These are phyloP conservation scores for Wickerhamiella sergipiensis DNA, from an alignment of 805 yeast species.

Conservation along the genomic window DNA sequence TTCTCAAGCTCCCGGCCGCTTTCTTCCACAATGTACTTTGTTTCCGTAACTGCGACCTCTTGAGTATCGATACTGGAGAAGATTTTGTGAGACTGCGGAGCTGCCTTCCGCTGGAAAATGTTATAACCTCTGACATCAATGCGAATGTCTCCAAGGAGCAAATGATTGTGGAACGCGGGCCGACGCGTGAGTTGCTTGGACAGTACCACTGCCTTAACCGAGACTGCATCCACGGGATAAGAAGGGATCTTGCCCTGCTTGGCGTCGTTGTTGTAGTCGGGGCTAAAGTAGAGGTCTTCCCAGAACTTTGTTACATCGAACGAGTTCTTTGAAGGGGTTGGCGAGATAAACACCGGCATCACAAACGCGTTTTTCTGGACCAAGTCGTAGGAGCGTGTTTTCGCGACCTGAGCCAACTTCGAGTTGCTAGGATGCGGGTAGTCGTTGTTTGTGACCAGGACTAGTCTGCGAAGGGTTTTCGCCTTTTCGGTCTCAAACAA, in stretches of 20 bases:
- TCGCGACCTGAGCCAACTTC: slow-evolving; percentile 20
- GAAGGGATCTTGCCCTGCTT: background rate
- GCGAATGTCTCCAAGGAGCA: slow-evolving; percentile 10
- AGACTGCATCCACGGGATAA: background rate
- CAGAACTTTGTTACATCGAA: slow-evolving; percentile 14
- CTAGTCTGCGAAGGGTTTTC: slow-evolving; percentile 9
- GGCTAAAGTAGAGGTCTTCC: slow-evolving; percentile 6
- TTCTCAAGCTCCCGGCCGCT: slow-evolving; percentile 33
- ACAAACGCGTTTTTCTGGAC: slow-evolving; percentile 11
- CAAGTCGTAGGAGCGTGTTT: slow-evolving; percentile 15
- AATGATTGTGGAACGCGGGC: slow-evolving; percentile 5
- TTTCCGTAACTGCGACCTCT: slow-evolving; percentile 37
- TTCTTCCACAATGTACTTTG: slow-evolving; percentile 27
- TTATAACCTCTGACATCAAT: slow-evolving; percentile 64
- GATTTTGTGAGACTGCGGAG: slow-evolving; percentile 34
- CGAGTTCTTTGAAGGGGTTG: background rate
- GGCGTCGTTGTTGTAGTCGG: background rate
- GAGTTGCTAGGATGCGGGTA: slow-evolving; percentile 9
- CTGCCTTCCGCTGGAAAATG: slow-evolving; percentile 38
- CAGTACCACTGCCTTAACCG: slow-evolving; percentile 5
- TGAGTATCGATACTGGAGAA: slow-evolving; percentile 40
- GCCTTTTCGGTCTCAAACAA: slow-evolving; percentile 8
- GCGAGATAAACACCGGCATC: slow-evolving; percentile 12
- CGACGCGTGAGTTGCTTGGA: slow-evolving; percentile 3
- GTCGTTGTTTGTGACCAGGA: slow-evolving; percentile 14